Conservation (phyloP, 2,329 filamentous ascomycete genomes). For the Cladosporium phlei region DNA sequence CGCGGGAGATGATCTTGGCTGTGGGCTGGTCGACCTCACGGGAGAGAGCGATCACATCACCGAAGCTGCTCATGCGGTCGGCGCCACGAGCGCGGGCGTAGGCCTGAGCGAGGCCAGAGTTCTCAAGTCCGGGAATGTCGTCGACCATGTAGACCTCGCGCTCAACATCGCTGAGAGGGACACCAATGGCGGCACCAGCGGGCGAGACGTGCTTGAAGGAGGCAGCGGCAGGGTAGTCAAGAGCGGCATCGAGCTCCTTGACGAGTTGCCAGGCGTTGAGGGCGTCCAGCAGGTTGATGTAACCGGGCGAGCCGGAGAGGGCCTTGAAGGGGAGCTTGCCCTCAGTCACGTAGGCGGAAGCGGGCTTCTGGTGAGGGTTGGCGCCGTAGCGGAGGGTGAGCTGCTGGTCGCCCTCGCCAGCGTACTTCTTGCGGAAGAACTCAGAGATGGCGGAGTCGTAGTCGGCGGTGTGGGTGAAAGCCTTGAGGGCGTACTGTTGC, state of each 20-base stretch:
- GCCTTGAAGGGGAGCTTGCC: conserved; percentile 89
- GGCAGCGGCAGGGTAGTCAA: conserved; percentile 83
- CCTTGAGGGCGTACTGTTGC: conserved; percentile 89
- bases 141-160: conserved; percentile 98
- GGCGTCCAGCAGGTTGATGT: conserved; percentile 94
- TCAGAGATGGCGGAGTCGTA: conserved; percentile 92
- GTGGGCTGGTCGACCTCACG: conserved; percentile 87
- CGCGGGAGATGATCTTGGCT: conserved; percentile 94
- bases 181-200: conserved; percentile 88
- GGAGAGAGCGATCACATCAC: conserved; percentile 90
- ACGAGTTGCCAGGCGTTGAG: conserved; percentile 96
- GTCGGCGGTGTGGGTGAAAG: conserved; percentile 95
- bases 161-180: conserved; percentile 79
- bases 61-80: conserved; percentile 98
- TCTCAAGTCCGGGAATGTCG: conserved; percentile 84
- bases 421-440: conserved; percentile 98
- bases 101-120: conserved; percentile 81
- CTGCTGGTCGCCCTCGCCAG: conserved; percentile 76
- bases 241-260: conserved; percentile 86
- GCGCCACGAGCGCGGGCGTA: conserved; percentile 93
- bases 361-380: conserved; percentile 98
- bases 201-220: conserved; percentile 99
- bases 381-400: conserved; percentile 86
- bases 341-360: conserved; percentile 71
- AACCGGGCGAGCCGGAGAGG: conserved; percentile 81